Evolutionary conservation across 1,139 yeast genomes (phyloP).

Genomic region (Magnusiomyces sp.): DNA sequence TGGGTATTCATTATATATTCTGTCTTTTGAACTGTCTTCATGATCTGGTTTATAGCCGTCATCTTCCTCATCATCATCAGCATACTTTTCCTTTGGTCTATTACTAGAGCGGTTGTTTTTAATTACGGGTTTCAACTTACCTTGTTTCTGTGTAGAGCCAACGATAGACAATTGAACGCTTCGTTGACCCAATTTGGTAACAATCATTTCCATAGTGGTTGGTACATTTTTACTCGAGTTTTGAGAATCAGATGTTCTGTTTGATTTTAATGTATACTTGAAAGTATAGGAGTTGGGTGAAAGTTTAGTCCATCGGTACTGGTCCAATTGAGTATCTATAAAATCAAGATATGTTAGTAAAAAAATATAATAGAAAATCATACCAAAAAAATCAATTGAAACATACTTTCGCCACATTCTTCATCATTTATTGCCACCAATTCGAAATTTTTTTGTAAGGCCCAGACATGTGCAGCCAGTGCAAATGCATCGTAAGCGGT

Average conservation of each 20-base stretch:
- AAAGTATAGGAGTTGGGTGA: slow-evolving; percentile 2
- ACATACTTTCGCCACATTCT: neutral
- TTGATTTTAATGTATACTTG: neutral
- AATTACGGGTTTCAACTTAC: no score
- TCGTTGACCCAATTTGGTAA: slow-evolving; percentile 3
- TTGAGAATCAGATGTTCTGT: no score
- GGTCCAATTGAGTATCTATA: neutral
- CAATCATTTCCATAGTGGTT: neutral
- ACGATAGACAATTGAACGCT: neutral
- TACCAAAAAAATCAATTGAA: no score
- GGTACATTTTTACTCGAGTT: no score
- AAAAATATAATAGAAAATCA: neutral
- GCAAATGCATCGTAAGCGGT: slow-evolving; percentile 4
- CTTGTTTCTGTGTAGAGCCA: neutral
- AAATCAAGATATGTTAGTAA: neutral
- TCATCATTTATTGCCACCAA: slow-evolving; percentile 1
- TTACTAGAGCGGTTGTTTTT: no score
- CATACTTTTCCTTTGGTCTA: no score
- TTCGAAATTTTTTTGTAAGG: neutral
- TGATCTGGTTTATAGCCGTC: no score
- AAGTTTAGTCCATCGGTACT: neutral
- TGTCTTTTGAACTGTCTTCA: no score
- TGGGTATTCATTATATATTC: no score
- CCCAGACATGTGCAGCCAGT: slow-evolving; percentile 5
- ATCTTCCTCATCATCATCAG: no score